A percentile compares a stretch with the other conserved stretches of the same genome.
phyloP scores from a whole-genome alignment of 352 stramenopile genomes.

The Pythium aquatile region DNA sequence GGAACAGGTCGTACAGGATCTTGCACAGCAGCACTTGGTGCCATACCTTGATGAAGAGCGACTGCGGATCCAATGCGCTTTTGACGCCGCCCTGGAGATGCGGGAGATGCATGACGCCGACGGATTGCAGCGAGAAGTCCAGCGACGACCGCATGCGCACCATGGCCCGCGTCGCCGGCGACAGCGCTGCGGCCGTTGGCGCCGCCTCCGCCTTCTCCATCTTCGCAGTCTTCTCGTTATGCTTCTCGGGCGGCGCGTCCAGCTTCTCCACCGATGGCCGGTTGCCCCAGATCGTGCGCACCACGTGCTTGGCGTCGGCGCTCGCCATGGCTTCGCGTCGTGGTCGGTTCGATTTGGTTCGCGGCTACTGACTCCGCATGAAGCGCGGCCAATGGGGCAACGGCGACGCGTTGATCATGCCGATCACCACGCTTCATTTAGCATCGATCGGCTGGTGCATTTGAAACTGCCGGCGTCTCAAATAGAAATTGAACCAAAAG shows the following conservation, averaged over 20 bases:
- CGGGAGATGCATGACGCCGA: conserved; percentile 11
- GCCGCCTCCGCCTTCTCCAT: neutral
- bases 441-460: neutral
- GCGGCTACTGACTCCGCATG: neutral
- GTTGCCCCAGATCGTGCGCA: neutral
- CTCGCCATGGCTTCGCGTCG: neutral
- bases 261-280: neutral
- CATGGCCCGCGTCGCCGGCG: neutral
- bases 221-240: neutral
- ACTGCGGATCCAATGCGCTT: conserved; percentile 40
- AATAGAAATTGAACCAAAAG: neutral
- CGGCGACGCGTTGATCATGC: neutral
- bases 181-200: neutral
- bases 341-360: neutral
- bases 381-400: neutral
- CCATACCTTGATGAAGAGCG: conserved; percentile 45
- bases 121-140: conserved; percentile 17
- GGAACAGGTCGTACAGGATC: conserved; percentile 46
- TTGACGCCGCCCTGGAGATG: conserved; percentile 20
- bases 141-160: conserved; percentile 22
- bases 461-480: neutral
- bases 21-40: conserved; percentile 40
- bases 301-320: conserved; percentile 1
- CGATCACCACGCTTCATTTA: neutral
- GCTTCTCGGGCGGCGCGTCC: neutral